Conservation (phyloP, 306 rosid species). For the Mimosa pudica region DNA sequence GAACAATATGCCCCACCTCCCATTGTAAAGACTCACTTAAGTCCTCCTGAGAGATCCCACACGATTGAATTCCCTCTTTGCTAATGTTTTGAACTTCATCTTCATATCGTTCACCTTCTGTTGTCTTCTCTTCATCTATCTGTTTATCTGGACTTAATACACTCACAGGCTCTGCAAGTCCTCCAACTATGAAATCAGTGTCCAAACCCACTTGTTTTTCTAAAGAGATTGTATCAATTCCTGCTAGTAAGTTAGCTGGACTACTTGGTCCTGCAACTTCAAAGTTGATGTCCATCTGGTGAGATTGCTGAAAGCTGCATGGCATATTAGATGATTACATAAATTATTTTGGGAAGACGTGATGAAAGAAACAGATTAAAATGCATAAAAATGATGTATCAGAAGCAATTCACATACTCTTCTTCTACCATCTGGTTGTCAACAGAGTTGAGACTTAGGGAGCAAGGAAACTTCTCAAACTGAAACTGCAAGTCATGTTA, state of each 20-base stretch:
- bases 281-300: conserved; percentile 40
- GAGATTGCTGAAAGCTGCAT: conserved; percentile 42
- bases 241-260: conserved; percentile 23
- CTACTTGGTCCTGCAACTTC: conserved; percentile 34
- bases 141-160: conserved; percentile 32
- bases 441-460: conserved; percentile 26
- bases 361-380: not conserved
- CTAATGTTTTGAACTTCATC: not conserved
- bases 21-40: conserved; percentile 13
- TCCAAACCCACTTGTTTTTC: conserved; percentile 33
- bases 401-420: conserved; percentile 45
- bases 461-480: conserved; percentile 39
- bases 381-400: not conserved
- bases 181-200: conserved; percentile 25
- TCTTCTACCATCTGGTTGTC: conserved; percentile 33
- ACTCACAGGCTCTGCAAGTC: conserved; percentile 26
- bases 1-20: conserved; percentile 28
- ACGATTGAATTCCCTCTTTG: conserved; percentile 25
- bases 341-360: not conserved
- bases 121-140: conserved; percentile 3
- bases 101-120: not conserved
- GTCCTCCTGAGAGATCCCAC: conserved; percentile 34
- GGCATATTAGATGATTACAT: conserved; percentile 1
- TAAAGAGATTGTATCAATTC: conserved; percentile 31
- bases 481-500: conserved; percentile 41